Evolutionary conservation across 2,329 filamentous ascomycete genomes (phyloP).

Genomic region (Pseudogymnoascus sp.): DNA sequence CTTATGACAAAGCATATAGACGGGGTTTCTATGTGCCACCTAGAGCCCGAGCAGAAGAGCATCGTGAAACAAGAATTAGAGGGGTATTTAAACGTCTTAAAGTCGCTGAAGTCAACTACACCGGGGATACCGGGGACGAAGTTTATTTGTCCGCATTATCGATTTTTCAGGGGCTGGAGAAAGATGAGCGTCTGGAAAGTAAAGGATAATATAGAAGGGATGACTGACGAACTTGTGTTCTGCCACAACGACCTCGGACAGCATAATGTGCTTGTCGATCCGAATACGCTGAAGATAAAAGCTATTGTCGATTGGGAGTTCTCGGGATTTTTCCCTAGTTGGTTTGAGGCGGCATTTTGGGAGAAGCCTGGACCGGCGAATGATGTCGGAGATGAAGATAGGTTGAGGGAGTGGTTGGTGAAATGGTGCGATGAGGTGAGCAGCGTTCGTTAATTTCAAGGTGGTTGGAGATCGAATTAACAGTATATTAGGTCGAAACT

Average conservation of each 20-base stretch:
- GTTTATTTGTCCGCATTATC: background rate
- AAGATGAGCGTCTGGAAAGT: background rate
- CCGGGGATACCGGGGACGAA: conserved; percentile 10
- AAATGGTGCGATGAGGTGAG: background rate
- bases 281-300: conserved; percentile 28
- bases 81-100: conserved; percentile 9
- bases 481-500: background rate
- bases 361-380: conserved; percentile 1
- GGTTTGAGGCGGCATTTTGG: conserved; percentile 25
- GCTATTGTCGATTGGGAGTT: conserved; percentile 36
- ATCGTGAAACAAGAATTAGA: conserved; percentile 15
- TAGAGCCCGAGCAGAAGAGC: conserved; percentile 3
- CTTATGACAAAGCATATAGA: conserved; percentile 13
- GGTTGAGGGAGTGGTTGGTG: background rate
- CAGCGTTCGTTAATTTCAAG: background rate
- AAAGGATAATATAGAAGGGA: conserved; percentile 13
- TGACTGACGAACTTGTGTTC: conserved; percentile 19
- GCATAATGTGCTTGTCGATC: conserved; percentile 26
- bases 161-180: background rate
- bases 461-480: background rate
- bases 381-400: background rate
- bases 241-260: conserved; percentile 27
- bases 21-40: conserved; percentile 11
- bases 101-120: conserved; percentile 12
- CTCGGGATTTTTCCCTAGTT: conserved; percentile 30